phyloP scores from a whole-genome alignment of 495 filamentous ascomycete genomes.

The Amphirosellinia nigrospora region DNA sequence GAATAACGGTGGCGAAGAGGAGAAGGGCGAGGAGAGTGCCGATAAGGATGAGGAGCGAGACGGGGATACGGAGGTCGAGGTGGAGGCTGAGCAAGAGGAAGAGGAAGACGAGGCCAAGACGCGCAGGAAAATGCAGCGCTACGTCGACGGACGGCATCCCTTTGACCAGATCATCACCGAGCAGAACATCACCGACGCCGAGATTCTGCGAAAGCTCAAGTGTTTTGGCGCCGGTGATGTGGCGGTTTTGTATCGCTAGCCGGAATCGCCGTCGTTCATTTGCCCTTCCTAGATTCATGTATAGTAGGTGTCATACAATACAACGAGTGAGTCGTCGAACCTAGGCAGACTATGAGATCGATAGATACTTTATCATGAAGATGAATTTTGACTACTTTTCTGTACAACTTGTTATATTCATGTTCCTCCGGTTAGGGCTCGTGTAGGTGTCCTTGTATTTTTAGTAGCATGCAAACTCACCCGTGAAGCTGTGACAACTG shows the following conservation, averaged over 20 bases:
- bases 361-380: background rate
- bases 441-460: background rate
- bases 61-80: constrained; percentile 25
- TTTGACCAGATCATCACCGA: constrained; percentile 94
- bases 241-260: constrained; percentile 55
- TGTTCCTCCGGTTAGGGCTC: background rate
- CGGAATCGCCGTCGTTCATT: background rate
- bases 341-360: background rate
- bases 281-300: background rate
- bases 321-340: background rate
- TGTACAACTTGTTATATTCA: background rate
- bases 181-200: constrained; percentile 62
- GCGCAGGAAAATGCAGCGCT: constrained; percentile 64
- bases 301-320: background rate
- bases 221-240: constrained; percentile 54
- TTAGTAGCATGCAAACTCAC: too few relatives aligned
- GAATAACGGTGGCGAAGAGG: background rate
- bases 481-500: too few relatives aligned
- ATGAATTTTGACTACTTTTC: background rate
- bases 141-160: constrained; percentile 80
- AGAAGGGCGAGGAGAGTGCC: background rate
- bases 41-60: constrained; percentile 15
- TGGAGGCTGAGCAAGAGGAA: background rate
- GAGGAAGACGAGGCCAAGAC: constrained; percentile 46
- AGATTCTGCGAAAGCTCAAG: constrained; percentile 59